phyloP scores from a whole-genome alignment of 73 alveolate species.

The Paramecium primaurelia region DNA sequence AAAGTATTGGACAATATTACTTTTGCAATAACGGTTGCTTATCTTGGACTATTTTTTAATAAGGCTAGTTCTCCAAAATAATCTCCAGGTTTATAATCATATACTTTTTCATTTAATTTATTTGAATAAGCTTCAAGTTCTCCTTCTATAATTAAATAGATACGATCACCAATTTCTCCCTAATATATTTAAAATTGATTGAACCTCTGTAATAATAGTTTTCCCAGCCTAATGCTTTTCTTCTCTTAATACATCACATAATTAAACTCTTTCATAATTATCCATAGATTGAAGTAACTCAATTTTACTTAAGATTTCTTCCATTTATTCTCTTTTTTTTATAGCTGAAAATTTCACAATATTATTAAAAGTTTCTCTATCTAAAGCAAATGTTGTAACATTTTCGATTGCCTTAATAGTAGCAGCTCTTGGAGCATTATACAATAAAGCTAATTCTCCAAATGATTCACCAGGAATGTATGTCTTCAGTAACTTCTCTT shows the following conservation, averaged over 20 bases:
- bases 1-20: background rate
- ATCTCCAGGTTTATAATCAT: slow-evolving; percentile 82
- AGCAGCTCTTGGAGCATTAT: slow-evolving; percentile 85
- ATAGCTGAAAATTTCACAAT: slow-evolving; percentile 82
- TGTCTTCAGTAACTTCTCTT: slow-evolving; percentile 65
- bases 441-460: slow-evolving; percentile 81
- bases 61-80: slow-evolving; percentile 96
- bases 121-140: slow-evolving; percentile 63
- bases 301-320: slow-evolving; percentile 73
- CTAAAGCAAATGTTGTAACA: slow-evolving; percentile 72
- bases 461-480: slow-evolving; percentile 76
- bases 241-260: slow-evolving; percentile 84
- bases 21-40: slow-evolving; percentile 86
- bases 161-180: slow-evolving; percentile 73
- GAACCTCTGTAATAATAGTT: slow-evolving; percentile 66
- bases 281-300: slow-evolving; percentile 80
- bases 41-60: slow-evolving; percentile 89
- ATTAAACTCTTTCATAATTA: slow-evolving; percentile 79
- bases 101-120: slow-evolving; percentile 74
- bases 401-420: slow-evolving; percentile 70
- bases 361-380: slow-evolving; percentile 75
- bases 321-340: slow-evolving; percentile 89
- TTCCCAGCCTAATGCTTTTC: slow-evolving; percentile 70
- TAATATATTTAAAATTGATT: slow-evolving; percentile 13
- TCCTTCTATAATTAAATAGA: slow-evolving; percentile 84